Evolutionary conservation across 106 monocot genomes (phyloP).

Genomic region (Dendrobium catenatum): DNA sequence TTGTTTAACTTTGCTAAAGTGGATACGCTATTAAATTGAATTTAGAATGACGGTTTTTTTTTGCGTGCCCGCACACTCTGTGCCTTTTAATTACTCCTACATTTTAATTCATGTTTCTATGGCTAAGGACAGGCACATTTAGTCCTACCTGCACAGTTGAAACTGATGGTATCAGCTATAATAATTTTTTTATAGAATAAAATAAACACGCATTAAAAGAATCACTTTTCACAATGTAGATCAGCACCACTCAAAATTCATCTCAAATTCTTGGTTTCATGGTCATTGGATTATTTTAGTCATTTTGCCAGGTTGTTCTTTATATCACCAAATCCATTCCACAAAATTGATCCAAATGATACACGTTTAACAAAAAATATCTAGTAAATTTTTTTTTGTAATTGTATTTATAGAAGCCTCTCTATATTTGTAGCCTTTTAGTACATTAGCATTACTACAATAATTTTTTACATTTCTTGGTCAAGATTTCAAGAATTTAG

Average conservation of each 20-base stretch:
- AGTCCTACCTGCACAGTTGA: background rate
- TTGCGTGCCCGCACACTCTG: background rate
- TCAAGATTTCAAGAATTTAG: background rate
- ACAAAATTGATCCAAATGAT: background rate
- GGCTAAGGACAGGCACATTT: background rate
- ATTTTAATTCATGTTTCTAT: background rate
- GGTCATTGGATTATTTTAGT: background rate
- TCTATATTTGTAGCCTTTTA: background rate
- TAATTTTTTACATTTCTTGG: background rate
- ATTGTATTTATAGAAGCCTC: background rate
- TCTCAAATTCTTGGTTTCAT: background rate
- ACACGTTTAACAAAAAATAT: background rate
- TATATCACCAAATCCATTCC: background rate
- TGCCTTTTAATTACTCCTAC: background rate
- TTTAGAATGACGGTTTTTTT: background rate
- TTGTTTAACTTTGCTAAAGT: background rate
- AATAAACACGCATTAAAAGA: background rate
- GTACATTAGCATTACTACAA: background rate
- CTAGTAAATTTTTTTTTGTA: background rate
- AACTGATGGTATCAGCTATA: background rate
- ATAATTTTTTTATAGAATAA: background rate
- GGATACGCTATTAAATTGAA: background rate
- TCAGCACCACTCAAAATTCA: background rate
- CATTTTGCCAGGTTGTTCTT: background rate
- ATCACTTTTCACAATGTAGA: background rate